Conservation (phyloP, 2,329 filamentous ascomycete genomes). For the Trichoderma sp. region DNA sequence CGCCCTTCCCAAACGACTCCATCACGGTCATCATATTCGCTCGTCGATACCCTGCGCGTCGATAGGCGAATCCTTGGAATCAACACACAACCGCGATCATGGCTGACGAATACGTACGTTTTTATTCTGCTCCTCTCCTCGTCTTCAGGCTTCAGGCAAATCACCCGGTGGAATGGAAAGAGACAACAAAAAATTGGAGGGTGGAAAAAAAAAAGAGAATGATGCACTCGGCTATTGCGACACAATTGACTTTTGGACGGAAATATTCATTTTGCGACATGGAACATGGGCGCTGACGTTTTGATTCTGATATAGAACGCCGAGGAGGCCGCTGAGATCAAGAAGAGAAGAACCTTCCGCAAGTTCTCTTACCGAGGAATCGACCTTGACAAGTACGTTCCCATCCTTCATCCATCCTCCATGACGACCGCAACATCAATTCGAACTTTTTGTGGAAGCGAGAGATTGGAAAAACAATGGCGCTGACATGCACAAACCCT, state of each 20-base stretch:
- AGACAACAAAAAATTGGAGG: background rate
- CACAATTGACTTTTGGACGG: background rate
- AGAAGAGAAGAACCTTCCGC: slow-evolving; percentile 99
- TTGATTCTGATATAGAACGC: slow-evolving; percentile 64
- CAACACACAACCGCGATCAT: slow-evolving; percentile 57
- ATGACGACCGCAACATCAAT: background rate
- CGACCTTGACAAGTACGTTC: slow-evolving; percentile 96
- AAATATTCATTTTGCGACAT: background rate
- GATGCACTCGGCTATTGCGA: slow-evolving; percentile 15
- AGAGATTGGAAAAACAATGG: background rate
- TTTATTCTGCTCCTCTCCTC: slow-evolving; percentile 22
- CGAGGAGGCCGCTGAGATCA: slow-evolving; percentile 98
- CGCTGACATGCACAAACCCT: background rate
- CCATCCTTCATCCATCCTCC: background rate
- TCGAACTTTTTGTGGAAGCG: background rate
- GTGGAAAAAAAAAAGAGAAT: slow-evolving; percentile 18
- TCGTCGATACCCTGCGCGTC: slow-evolving; percentile 41
- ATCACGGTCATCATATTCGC: slow-evolving; percentile 41
- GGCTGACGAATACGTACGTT: slow-evolving; percentile 90
- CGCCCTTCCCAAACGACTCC: slow-evolving; percentile 34
- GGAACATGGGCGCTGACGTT: background rate
- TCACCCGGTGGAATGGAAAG: background rate
- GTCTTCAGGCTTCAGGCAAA: slow-evolving; percentile 20
- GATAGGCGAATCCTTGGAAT: slow-evolving; percentile 45
- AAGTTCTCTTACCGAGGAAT: slow-evolving; percentile 99